Evolutionary conservation across 495 filamentous ascomycete species (phyloP), one percentile per base, ranked within the genome.

Genomic region (Aspergillus biplanus): DNA sequence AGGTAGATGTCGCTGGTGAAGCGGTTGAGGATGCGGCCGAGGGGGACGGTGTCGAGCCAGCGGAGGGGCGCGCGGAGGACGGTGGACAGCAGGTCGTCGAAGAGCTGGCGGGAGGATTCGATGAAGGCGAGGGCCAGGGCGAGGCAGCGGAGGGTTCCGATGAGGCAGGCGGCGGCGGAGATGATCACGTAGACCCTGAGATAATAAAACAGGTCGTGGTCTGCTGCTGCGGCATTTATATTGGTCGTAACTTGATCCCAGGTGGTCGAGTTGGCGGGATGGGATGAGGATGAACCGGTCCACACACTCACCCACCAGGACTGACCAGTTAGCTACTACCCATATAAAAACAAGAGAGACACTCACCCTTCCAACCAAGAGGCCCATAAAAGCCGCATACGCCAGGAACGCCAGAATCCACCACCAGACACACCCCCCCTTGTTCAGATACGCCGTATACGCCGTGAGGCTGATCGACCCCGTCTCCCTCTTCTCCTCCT

Each of bases 21-120:
- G 6, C 90, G 83, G 74, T 93, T 93, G 13, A 92, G 67, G 35
- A 92, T 86, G 27, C 90, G 84, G 7, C 90, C 90, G 0, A 91
- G 75, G 0, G 90, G 90, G 0, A 92, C 88, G 3, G 90, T 92
- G 70, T 93, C 90, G 18, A 93, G 80, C 90, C 90, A 93, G 52
- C 89, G 78, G 8, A 89, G 73, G 1, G 90, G 90, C 21, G 90
- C 82, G 13, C 88, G 84, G 1, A 93, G 78, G 27, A 93, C 83
- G 3, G 82, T 79, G 58, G 80, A 86, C 46, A 86, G 85, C 21
- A 92, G 71, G 48, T 84, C 82, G n/a, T 85, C 79, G 58, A 91
- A 92, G 8, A 92, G 76, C 50, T 71, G 74, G 37, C 85, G 81
- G 3, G 87, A 89, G 33, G 88, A 89, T 37, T 73, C 77, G 48